phyloP scores from a whole-genome alignment of 805 yeast species.

The Kazachstania africana region DNA sequence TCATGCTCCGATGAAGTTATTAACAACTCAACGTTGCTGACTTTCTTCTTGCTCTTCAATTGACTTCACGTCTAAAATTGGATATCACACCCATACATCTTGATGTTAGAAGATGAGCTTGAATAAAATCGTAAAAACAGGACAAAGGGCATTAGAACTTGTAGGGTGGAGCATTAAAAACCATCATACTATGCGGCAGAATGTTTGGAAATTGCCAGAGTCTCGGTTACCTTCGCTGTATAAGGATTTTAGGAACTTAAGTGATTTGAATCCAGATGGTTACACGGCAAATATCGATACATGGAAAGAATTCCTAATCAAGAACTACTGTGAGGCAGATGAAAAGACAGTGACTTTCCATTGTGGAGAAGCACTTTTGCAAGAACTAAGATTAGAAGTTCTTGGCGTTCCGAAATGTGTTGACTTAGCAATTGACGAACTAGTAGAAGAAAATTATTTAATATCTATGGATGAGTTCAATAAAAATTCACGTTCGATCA shows the following conservation, averaged over 20 bases:
- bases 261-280: constrained; percentile 31
- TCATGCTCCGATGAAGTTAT: no score
- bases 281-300: constrained; percentile 29
- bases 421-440: constrained; percentile 26
- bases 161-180: no score
- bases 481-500: constrained; percentile 3
- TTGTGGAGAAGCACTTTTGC: constrained; percentile 20
- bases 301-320: constrained; percentile 25
- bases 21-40: no score
- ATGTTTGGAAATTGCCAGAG: constrained; percentile 20
- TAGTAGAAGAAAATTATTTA: constrained; percentile 21
- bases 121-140: no score
- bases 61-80: no score
- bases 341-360: constrained; percentile 16
- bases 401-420: constrained; percentile 29
- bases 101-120: no score
- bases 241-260: constrained; percentile 28
- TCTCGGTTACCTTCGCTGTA: constrained; percentile 30
- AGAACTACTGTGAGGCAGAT: constrained; percentile 3
- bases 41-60: no score
- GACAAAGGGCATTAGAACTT: no score
- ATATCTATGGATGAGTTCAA: constrained; percentile 19
- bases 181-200: no score
- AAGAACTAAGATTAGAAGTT: constrained; percentile 15
- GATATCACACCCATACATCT: no score